Conservation (phyloP, 148 eudicot species). For the Vaccinium macrocarpon region DNA sequence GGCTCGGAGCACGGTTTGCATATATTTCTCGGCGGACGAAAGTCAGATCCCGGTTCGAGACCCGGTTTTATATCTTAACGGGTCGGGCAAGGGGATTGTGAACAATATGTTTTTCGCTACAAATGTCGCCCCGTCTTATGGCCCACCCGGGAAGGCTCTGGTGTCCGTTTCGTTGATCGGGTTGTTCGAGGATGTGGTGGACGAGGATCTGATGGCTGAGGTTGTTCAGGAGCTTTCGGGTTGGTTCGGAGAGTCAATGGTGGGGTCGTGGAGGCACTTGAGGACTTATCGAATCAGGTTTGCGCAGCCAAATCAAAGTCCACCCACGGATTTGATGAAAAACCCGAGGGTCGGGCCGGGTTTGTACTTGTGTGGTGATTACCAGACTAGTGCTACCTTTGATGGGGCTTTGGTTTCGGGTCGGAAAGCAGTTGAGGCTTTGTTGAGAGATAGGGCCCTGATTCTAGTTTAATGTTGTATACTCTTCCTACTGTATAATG, state of each 20-base stretch:
- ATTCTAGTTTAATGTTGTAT: slow-evolving; percentile 23
- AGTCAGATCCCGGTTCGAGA: slow-evolving; percentile 48
- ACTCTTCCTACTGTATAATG: neutral
- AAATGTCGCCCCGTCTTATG: slow-evolving; percentile 77
- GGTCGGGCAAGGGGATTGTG: slow-evolving; percentile 85
- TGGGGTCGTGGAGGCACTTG: slow-evolving; percentile 67
- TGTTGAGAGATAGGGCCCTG: slow-evolving; percentile 56
- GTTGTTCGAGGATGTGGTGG: slow-evolving; percentile 43
- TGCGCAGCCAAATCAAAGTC: slow-evolving; percentile 93
- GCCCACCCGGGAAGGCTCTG: slow-evolving; percentile 66
- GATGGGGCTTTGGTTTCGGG: slow-evolving; percentile 98
- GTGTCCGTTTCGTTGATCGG: slow-evolving; percentile 88
- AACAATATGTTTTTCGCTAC: slow-evolving; percentile 95
- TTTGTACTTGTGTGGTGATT: slow-evolving; percentile 86
- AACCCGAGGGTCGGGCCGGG: slow-evolving; percentile 52
- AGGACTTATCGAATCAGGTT: slow-evolving; percentile 64
- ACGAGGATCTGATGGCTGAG: slow-evolving; percentile 45
- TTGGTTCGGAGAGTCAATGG: slow-evolving; percentile 73
- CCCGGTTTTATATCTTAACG: slow-evolving; percentile 74
- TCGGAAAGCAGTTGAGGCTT: slow-evolving; percentile 70
- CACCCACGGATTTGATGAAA: slow-evolving; percentile 75
- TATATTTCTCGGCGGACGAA: slow-evolving; percentile 59
- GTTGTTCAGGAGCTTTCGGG: slow-evolving; percentile 64
- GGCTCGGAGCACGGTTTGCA: slow-evolving; percentile 71
- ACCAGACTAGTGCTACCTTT: slow-evolving; percentile 84